phyloP scores from a whole-genome alignment of 352 stramenopile genomes.

The Aphanomyces euteiches region DNA sequence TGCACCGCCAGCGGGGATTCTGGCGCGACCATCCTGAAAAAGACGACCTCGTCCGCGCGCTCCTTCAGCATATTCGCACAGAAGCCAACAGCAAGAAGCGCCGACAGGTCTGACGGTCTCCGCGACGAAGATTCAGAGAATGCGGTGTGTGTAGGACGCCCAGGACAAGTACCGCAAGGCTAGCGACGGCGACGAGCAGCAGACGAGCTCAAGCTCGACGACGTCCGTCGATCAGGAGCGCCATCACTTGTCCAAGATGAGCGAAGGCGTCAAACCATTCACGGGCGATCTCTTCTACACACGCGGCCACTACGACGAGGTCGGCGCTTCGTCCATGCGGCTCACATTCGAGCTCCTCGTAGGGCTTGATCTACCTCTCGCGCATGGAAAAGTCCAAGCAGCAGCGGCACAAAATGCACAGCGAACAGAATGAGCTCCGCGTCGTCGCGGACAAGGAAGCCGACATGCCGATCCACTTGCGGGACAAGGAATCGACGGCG shows the following conservation, averaged over 20 bases:
- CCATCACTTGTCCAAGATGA: background rate
- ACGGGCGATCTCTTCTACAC: conserved; percentile 78
- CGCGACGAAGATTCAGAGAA: conserved; percentile 7
- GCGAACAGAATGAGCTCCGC: conserved; percentile 11
- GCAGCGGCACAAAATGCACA: conserved; percentile 28
- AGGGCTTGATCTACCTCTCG: conserved; percentile 79
- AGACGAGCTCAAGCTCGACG: conserved; percentile 6
- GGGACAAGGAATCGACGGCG: conserved; percentile 25
- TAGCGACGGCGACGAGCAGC: background rate
- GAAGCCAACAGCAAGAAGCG: conserved; percentile 77
- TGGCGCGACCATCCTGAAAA: conserved; percentile 88
- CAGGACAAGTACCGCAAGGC: background rate
- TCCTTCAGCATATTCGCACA: conserved; percentile 81
- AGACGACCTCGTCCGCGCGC: conserved; percentile 81
- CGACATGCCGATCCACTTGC: background rate
- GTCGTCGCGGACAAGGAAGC: conserved; percentile 1
- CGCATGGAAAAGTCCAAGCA: conserved; percentile 68
- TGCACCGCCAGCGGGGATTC: conserved; percentile 85
- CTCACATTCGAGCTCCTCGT: background rate
- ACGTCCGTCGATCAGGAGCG: background rate
- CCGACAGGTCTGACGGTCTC: conserved; percentile 42
- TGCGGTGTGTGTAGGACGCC: background rate
- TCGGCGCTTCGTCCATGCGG: background rate
- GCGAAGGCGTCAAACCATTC: background rate
- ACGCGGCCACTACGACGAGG: conserved; percentile 75